phyloP scores from a whole-genome alignment of 164 flowering plant genomes.

The Stephania japonica region DNA sequence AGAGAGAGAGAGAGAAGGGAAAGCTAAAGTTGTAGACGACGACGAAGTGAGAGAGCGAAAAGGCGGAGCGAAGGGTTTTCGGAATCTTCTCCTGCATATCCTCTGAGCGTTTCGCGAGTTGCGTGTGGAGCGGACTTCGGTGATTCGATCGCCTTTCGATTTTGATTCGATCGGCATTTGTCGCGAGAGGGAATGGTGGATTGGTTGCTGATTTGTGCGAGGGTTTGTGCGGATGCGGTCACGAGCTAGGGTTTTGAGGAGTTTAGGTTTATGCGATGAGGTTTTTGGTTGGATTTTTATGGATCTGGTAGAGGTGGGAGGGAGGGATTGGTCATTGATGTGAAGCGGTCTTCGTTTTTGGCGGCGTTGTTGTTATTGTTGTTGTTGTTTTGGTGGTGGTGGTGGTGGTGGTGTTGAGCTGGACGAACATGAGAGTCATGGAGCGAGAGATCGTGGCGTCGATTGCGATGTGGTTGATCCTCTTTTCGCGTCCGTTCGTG shows the following conservation, averaged over 20 bases:
- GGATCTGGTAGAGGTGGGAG: conserved; percentile 1
- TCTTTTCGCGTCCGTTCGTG: conserved; percentile 25
- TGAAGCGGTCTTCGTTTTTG: too few species aligned
- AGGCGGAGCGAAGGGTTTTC: background rate
- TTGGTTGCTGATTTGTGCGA: background rate
- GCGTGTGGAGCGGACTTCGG: background rate
- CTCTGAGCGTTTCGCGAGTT: background rate
- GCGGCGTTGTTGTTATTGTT: conserved; percentile 8
- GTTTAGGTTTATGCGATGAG: conserved; percentile 13
- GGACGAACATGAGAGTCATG: conserved; percentile 18
- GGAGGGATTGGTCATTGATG: conserved; percentile 2
- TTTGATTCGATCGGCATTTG: conserved; percentile 5
- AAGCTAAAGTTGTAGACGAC: background rate
- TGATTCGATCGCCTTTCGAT: conserved; percentile 11
- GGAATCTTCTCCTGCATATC: conserved; percentile 6
- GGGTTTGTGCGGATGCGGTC: background rate
- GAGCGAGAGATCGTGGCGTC: conserved; percentile 16
- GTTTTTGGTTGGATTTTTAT: background rate
- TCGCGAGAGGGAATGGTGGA: conserved; percentile 19
- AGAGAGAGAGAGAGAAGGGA: conserved; percentile 2
- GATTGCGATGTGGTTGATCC: conserved; percentile 23
- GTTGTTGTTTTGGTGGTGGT: conserved; percentile 4
- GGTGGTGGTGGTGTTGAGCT: conserved; percentile 10
- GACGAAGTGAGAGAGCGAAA: background rate
- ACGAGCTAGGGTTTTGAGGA: conserved; percentile 14